Base-by-base conservation (phyloP, 108 stramenopile species). In the Bacterosira constricta region DNA sequence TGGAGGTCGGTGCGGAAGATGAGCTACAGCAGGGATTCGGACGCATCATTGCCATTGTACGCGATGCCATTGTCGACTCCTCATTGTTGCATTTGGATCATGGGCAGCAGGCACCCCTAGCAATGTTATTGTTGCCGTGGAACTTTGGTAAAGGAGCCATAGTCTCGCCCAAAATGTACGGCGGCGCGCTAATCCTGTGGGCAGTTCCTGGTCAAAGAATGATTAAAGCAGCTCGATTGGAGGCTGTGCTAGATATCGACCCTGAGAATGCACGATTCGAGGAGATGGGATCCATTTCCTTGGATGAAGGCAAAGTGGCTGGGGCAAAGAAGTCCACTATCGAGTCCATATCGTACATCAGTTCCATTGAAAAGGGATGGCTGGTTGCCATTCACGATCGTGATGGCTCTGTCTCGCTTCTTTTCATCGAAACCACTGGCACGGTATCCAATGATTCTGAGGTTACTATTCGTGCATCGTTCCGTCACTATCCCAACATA, bases 1-100 rank as follows among this genome's bases (percentile, higher is more conserved):
- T 87, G 27, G 68, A 86, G 20, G 79, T 86, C 30, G 85, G 82
- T 2, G 80, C 78, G 7, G 79, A 83, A 35, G 71, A 66, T 17
- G 90, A 90, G 76, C 66, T 63, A 57, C 88, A 87, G 47, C 88
- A 91, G 55, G 90, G 87, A 41, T 89, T 91, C 72, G 85, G 88
- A 9, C 69, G 90, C 9, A 72, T 91, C 31, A 69, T 91, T 53
- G 90, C 80, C 8, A 71, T 86, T 34, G 69, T 87, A 34, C 58
- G 72, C 12, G 70, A 85, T 32, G 79, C 73, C 26, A 32, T 85
- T 4, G 64, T 53, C 13, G 45, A 42, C 15, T 20, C 49, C 34
- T 55, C 23, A 62, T 72, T 30, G 27, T 59, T 38, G 62, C 36
- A 35, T 54, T 23, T 26, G 23, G 34, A 17, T 41, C 56, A 18